Percentiles rank a stretch among this genome's conserved stretches.
Evolutionary conservation across 345 rosid genomes (phyloP).

Genomic region (Balakata baccata): DNA sequence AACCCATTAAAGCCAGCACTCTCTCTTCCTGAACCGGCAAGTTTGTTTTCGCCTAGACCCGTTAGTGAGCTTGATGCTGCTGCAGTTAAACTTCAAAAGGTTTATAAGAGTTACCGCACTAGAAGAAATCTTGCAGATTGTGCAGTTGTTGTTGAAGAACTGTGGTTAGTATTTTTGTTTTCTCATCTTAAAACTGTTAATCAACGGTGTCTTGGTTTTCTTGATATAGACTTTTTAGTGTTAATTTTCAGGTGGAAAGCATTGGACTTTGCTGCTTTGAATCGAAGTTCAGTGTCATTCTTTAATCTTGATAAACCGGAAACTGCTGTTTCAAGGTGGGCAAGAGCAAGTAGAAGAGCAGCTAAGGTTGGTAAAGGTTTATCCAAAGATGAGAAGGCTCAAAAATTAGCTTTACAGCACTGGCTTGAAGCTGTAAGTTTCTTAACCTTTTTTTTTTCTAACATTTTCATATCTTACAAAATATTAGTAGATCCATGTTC

Average conservation of each 20-base stretch:
- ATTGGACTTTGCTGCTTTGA: slow-evolving; percentile 70
- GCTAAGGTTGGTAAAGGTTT: slow-evolving; percentile 43
- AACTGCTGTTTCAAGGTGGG: slow-evolving; percentile 80
- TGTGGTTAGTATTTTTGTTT: slow-evolving; percentile 44
- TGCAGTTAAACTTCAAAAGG: slow-evolving; percentile 79
- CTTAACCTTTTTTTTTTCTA: no score
- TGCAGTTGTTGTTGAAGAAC: slow-evolving; percentile 83
- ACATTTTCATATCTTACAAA: not conserved
- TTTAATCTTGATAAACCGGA: slow-evolving; percentile 65
- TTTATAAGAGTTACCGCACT: slow-evolving; percentile 85
- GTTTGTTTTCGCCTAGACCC: slow-evolving; percentile 64
- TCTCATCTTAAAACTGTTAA: not conserved
- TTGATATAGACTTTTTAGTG: not conserved
- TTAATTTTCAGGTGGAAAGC: slow-evolving; percentile 74
- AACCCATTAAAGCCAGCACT: slow-evolving; percentile 32
- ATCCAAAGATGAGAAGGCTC: not conserved
- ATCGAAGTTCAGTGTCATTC: slow-evolving; percentile 60
- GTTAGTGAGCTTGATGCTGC: slow-evolving; percentile 76
- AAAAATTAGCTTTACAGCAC: not conserved
- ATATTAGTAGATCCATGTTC: not conserved
- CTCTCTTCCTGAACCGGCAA: slow-evolving; percentile 48
- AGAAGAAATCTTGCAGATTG: slow-evolving; percentile 93
- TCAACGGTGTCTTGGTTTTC: not conserved
- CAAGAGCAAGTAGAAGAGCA: slow-evolving; percentile 88
- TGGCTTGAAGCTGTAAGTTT: not conserved